Percentiles rank a stretch among this genome's conserved stretches.
Conservation (phyloP, 2,329 filamentous ascomycete genomes). For the Sordariomycetes sp. region DNA sequence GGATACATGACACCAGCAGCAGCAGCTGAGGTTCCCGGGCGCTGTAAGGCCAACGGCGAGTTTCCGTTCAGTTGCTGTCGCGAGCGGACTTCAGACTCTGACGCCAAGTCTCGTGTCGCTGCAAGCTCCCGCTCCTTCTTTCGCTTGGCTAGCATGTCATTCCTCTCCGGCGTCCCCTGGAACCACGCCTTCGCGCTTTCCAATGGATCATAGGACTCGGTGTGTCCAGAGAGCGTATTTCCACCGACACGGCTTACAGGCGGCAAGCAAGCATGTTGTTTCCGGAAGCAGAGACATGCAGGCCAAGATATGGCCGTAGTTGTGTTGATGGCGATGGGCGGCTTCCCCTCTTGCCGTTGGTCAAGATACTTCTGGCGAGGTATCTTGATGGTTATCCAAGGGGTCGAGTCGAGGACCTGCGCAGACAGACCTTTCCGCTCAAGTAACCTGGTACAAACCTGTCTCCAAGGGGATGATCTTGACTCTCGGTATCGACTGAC, state of each 20-base stretch:
- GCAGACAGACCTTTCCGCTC: conserved; percentile 34
- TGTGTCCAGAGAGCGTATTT: conserved; percentile 19
- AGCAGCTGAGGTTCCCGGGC: conserved; percentile 24
- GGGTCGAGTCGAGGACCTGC: conserved; percentile 25
- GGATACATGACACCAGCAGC: conserved; percentile 44
- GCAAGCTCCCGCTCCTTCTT: conserved; percentile 34
- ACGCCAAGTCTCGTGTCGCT: conserved; percentile 22
- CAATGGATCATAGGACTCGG: conserved; percentile 34
- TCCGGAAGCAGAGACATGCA: conserved; percentile 37
- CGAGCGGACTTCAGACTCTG: conserved; percentile 22
- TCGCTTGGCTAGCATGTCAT: conserved; percentile 31
- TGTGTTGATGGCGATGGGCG: conserved; percentile 19
- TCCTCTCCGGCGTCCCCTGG: conserved; percentile 26
- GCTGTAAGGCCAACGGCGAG: conserved; percentile 36
- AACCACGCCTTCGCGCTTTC: conserved; percentile 35
- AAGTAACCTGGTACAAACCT: conserved; percentile 34
- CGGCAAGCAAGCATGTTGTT: conserved; percentile 26
- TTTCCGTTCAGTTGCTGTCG: conserved; percentile 30
- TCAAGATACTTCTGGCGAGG: conserved; percentile 29
- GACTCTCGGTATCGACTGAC: conserved; percentile 26
- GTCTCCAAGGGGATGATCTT: conserved; percentile 31
- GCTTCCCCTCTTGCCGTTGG: conserved; percentile 25
- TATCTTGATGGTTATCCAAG: conserved; percentile 38
- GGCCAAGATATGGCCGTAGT: conserved; percentile 38
- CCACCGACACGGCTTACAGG: conserved; percentile 25